Base-by-base conservation (phyloP, 495 filamentous ascomycete species). In the Penicillium simplicissimum region DNA sequence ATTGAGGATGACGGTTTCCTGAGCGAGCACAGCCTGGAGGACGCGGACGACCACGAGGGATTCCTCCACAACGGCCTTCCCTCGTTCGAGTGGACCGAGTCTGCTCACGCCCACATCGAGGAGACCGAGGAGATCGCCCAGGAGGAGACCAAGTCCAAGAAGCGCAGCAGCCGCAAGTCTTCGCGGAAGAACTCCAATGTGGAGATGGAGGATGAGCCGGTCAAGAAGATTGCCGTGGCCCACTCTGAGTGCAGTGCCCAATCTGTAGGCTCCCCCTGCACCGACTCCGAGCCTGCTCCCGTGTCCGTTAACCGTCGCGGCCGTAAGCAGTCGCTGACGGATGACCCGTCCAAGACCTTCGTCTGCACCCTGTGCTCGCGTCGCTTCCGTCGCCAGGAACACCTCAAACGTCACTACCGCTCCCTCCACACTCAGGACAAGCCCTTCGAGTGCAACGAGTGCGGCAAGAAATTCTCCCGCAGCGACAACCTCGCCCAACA, bases 361-460 rank as follows among this genome's bases (percentile, higher is more conserved):
- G 90, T 96, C 55, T 99, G 96, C 81, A 90, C 92, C 43, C 83
- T 98, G 19, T 99, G 96, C 85, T 91, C 88, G 48, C 91, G 96
- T 55, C 93, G 96, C 54, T 99, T 99, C 88, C 92, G 96, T 62
- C 92, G 96, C 60, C 96, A 98, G 74, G 96, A 99, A 73, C 96
- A 99, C 69, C 88, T 99, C 59, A 98, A 98, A 87, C 91, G 96
- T 61, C 96, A 99, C 81, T 97, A 96, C 82, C 87, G 96, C 48
- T 98, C 96, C 40, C 91, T 99, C 45, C 96, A 98, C 81, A 99
- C 96, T 2, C 87, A 96, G 66, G 95, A 98, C 61, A 99, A 99
- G 86, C 96, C 96, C 8, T 98, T 98, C 73, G 92, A 96, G 75
- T 99, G 96, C 79, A 79, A 85, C 60, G 93, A 98, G 78, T 99